These are phyloP conservation scores for Meyerozyma smithsonii DNA, from an alignment of 1,139 yeast species.

Conservation along the genomic window DNA sequence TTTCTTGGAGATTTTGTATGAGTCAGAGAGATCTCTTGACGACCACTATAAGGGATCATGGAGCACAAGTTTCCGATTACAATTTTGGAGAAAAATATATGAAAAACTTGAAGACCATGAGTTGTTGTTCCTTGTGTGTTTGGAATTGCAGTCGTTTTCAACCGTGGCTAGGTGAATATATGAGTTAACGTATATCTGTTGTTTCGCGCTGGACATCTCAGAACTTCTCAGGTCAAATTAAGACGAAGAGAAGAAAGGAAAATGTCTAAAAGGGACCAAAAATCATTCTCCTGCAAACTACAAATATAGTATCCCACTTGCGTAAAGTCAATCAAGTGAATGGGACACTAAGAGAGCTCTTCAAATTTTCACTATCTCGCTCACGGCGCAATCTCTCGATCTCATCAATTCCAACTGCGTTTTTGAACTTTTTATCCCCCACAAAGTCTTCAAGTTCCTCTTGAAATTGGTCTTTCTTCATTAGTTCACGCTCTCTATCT, in stretches of 20 bases:
- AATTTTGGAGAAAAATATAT: not conserved
- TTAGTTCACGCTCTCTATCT: slow-evolving; percentile 61
- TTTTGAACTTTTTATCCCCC: slow-evolving; percentile 66
- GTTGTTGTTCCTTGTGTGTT: too few relatives aligned
- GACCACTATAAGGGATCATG: not conserved
- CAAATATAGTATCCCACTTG: too few relatives aligned
- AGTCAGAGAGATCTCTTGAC: not conserved
- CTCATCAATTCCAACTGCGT: slow-evolving; percentile 86
- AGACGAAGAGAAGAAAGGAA: too few relatives aligned
- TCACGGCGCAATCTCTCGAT: slow-evolving; percentile 63
- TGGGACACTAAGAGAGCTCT: slow-evolving; percentile 18
- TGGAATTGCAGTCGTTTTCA: too few relatives aligned
- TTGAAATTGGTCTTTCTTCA: slow-evolving; percentile 62
- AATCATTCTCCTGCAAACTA: too few relatives aligned
- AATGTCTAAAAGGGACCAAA: too few relatives aligned
- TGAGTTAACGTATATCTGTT: too few relatives aligned
- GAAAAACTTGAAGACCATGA: too few relatives aligned
- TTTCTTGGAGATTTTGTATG: not conserved
- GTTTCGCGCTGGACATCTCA: too few relatives aligned
- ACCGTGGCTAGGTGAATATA: too few relatives aligned
- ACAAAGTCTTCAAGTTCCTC: slow-evolving; percentile 88
- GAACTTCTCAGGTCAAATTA: too few relatives aligned
- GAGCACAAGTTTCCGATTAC: not conserved
- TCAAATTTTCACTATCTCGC: slow-evolving; percentile 66
- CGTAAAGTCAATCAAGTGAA: not conserved